Evolutionary conservation across 495 filamentous ascomycete genomes (phyloP), one percentile per base, ranked within the genome.

Genomic region (Xylaria grammica): DNA sequence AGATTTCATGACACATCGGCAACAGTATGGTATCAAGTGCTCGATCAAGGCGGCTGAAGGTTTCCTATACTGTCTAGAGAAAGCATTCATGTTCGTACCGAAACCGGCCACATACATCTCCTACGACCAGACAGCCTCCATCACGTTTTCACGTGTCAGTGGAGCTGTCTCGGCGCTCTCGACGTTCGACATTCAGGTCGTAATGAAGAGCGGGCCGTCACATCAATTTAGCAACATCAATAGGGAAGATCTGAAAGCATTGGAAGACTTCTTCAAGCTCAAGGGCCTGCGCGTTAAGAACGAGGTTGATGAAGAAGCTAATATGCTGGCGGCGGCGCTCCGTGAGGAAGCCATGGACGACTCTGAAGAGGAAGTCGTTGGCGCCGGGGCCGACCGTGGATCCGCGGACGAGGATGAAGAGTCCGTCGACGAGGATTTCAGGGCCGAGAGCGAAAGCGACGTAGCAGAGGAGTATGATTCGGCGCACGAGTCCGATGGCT

Each of bases 191-290:
- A 97, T 99, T 64, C 93, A 93, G 0, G 88, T 99, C 51, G 89
- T 87, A 38, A 79, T 97, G 78, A 98, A 97, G 83, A 81, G 75
- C 63, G 79, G 85, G 40, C 90, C 89, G 20, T 91, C 97, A 68
- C 90, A 93, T 66, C 93, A 97, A 69, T 98, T 99, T 79, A 96
- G 92, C 78, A 99, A 99, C 79, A 98, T 99, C 77, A 99, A 98
- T 73, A 91, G 94, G 58, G 96, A 99, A 82, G 95, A 99, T 69
- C 91, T 98, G 80, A 89, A 93, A 75, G 91, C 93, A 6, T 86
- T 99, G 3, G 95, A 98, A 71, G 89, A 91, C 65, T 98, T 98
- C 81, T 97, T 99, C 85, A 92, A 93, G 74, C 83, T 89, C 57
- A 98, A 98, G 82, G 87, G 86, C 57, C 85, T 99, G 57, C 90